phyloP scores from a whole-genome alignment of 345 rosid genomes.

The Zanthoxylum bungeanum region DNA sequence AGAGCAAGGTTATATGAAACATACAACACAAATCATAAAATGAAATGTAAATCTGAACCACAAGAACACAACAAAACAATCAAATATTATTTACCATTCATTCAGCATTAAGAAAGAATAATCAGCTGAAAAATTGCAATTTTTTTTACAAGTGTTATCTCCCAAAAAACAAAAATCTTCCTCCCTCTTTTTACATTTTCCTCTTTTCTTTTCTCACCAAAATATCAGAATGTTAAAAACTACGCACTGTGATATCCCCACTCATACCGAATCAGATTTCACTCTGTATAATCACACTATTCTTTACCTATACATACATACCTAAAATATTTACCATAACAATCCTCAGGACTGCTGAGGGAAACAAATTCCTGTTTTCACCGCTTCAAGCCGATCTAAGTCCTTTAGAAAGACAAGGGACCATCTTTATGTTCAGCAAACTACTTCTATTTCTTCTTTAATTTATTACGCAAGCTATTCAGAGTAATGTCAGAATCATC shows the following conservation, averaged over 20 bases:
- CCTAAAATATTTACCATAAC: not conserved
- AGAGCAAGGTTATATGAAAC: no score
- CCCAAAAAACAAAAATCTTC: no score
- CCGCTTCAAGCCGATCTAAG: not conserved
- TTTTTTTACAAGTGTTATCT: no score
- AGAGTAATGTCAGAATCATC: conserved; percentile 15
- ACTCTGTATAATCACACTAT: not conserved
- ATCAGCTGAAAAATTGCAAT: no score
- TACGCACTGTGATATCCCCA: not conserved
- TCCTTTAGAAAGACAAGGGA: not conserved
- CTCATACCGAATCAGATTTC: not conserved
- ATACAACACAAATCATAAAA: no score
- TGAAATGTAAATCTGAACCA: no score
- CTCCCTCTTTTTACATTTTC: not conserved
- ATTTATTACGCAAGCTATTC: not conserved
- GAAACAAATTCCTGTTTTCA: not conserved
- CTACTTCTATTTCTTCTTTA: not conserved
- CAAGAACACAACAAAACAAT: no score
- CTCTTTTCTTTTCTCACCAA: not conserved
- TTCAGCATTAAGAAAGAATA: no score
- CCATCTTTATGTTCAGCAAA: not conserved
- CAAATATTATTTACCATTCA: no score
- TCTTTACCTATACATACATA: not conserved
- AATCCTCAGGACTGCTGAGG: not conserved
- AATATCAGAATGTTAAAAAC: not conserved